phyloP scores from a whole-genome alignment of 306 rosid genomes.

The Urtica urens region DNA sequence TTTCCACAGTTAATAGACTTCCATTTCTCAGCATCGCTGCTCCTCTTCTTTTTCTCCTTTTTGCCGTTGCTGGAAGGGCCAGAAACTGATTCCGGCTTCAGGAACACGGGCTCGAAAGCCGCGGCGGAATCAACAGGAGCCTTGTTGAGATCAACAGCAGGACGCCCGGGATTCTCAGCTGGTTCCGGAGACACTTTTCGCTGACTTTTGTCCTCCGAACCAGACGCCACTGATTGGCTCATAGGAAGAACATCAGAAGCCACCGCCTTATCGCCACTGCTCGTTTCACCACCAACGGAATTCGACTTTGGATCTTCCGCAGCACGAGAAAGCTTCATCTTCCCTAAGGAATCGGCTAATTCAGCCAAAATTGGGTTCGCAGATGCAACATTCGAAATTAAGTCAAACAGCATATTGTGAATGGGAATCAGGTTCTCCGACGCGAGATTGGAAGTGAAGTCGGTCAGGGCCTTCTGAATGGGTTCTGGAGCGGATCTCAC shows the following conservation, averaged over 20 bases:
- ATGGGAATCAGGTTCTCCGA: too few relatives aligned
- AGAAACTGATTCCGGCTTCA: slow-evolving; percentile 13
- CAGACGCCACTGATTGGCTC: slow-evolving; percentile 13
- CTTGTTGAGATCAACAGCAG: slow-evolving; percentile 45
- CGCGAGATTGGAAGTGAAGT: too few relatives aligned
- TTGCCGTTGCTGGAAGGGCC: slow-evolving; percentile 19
- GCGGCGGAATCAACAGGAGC: slow-evolving; percentile 28
- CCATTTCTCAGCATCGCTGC: neutral
- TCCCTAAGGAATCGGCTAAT: slow-evolving; percentile 32
- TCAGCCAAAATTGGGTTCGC: slow-evolving; percentile 30
- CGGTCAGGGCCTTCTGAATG: too few relatives aligned
- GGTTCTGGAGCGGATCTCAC: slow-evolving; percentile 49
- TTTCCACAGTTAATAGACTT: slow-evolving; percentile 19
- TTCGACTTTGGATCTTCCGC: slow-evolving; percentile 22
- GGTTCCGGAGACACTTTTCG: slow-evolving; percentile 7
- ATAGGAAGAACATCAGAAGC: slow-evolving; percentile 12
- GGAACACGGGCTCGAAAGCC: slow-evolving; percentile 9
- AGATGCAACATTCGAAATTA: slow-evolving; percentile 34
- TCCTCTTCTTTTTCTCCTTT: slow-evolving; percentile 22
- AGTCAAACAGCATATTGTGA: slow-evolving; percentile 28
- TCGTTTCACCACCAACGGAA: slow-evolving; percentile 21
- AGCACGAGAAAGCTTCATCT: slow-evolving; percentile 22
- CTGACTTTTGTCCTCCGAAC: slow-evolving; percentile 10
- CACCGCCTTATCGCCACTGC: slow-evolving; percentile 14
- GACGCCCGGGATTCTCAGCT: slow-evolving; percentile 5